These are phyloP conservation scores for Leucocoprinus sp. DNA, from an alignment of 768 basidiomycete genomes.

Conservation along the genomic window DNA sequence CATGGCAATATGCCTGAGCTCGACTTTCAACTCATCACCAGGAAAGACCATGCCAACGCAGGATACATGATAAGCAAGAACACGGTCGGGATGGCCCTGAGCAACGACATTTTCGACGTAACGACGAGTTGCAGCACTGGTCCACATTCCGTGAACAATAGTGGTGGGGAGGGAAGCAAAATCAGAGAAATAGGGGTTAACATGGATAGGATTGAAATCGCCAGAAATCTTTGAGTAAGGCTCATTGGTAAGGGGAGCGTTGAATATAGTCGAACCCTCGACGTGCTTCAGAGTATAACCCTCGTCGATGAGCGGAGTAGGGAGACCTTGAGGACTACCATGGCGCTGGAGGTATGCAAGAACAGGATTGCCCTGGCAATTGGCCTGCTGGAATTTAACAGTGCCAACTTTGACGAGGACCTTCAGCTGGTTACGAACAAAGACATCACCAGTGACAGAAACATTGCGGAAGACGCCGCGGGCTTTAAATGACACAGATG, in stretches of 20 bases:
- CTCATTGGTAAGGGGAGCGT: slow-evolving; percentile 85
- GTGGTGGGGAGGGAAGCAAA: slow-evolving; percentile 90
- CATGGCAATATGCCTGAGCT: slow-evolving; percentile 87
- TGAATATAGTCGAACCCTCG: slow-evolving; percentile 59
- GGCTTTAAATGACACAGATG: slow-evolving; percentile 87
- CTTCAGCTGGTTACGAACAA: slow-evolving; percentile 83
- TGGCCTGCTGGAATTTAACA: slow-evolving; percentile 79
- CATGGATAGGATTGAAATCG: slow-evolving; percentile 98
- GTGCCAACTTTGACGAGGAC: slow-evolving; percentile 82
- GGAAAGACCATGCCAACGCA: slow-evolving; percentile 98
- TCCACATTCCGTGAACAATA: slow-evolving; percentile 97
- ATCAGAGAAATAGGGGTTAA: slow-evolving; percentile 97
- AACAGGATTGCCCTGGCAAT: slow-evolving; percentile 90
- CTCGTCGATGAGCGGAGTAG: slow-evolving; percentile 71
- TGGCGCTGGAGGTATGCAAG: slow-evolving; percentile 89
- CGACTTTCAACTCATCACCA: slow-evolving; percentile 77
- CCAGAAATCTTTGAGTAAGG: slow-evolving; percentile 94
- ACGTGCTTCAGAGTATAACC: slow-evolving; percentile 76
- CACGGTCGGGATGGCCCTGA: slow-evolving; percentile 86
- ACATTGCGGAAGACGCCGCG: slow-evolving; percentile 78
- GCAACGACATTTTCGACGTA: slow-evolving; percentile 93
- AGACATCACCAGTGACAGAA: slow-evolving; percentile 77
- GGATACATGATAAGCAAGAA: slow-evolving; percentile 83
- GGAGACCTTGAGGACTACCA: slow-evolving; percentile 69
- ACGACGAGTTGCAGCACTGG: slow-evolving; percentile 87